These are phyloP conservation scores for Aureobasidium zeae DNA, from an alignment of 2,329 filamentous ascomycete genomes.

Conservation along the genomic window DNA sequence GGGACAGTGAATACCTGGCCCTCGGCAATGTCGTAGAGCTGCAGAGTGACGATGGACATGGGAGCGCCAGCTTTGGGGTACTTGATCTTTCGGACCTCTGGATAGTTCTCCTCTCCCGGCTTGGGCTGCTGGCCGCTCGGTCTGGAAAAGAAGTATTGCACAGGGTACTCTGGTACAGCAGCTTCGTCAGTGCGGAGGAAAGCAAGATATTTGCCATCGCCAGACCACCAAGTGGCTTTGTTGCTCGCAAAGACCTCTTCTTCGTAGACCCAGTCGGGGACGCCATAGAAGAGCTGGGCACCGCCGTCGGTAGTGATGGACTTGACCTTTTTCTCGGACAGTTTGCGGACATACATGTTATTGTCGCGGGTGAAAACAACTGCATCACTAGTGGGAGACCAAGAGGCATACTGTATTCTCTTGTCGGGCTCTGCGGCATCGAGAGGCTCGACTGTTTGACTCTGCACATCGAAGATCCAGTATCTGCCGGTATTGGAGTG, in stretches of 20 bases:
- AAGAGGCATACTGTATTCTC: constrained; percentile 72
- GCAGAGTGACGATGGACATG: constrained; percentile 79
- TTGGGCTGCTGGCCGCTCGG: constrained; percentile 64
- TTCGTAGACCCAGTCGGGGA: constrained; percentile 96
- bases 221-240: constrained; percentile 90
- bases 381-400: constrained; percentile 80
- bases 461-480: constrained; percentile 84
- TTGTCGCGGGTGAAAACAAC: constrained; percentile 86
- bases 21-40: constrained; percentile 77
- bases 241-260: constrained; percentile 72
- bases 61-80: constrained; percentile 93
- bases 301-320: constrained; percentile 83
- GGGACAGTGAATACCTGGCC: constrained; percentile 71
- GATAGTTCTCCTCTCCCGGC: constrained; percentile 74
- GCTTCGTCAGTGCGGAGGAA: constrained; percentile 94
- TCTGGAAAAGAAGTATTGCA: constrained; percentile 85
- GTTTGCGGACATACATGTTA: constrained; percentile 72
- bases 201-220: constrained; percentile 78
- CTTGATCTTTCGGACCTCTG: constrained; percentile 85
- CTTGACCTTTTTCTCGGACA: constrained; percentile 50
- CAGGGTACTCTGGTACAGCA: constrained; percentile 77
- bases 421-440: constrained; percentile 57
- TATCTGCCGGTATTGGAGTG: constrained; percentile 81
- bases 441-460: constrained; percentile 66
- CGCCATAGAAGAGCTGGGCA: constrained; percentile 81